Evolutionary conservation across 257 asterid genomes (phyloP), one percentile per base, ranked within the genome.

Genomic region (Nicotiana benthamiana): DNA sequence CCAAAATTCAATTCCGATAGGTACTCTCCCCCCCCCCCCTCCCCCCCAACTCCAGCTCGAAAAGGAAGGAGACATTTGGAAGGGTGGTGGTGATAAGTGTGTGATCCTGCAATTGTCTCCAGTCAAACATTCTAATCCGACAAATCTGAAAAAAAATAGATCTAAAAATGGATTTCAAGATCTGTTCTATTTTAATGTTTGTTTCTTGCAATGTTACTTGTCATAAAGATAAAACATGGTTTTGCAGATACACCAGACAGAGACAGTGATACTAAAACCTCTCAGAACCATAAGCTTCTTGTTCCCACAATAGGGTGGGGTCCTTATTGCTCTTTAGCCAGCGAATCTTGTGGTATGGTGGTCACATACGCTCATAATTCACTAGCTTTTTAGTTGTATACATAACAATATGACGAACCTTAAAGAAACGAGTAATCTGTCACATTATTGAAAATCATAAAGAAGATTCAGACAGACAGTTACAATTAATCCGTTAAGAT

Each of bases 61-160:
- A 61, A 24, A 61, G 18, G 67, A 26, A 24, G 36, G 67, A 34
- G 18, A 11, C 0, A 61, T 26, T 59, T 54, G 60, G 60, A 54
- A 54, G 9, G 60, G 6, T n/a, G n/a, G 56, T 54, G 22, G 24
- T 54, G 60, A 54, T 15, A 34, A 67, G 36, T 34, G 1, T n/a
- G 53, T 34, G 75, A 67, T n/a, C 30, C n/a, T 32, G 53, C 7
- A 9, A 15, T 67, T 66, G 9, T 18, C n/a, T 34, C 10, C 18
- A 9, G 53, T 67, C 75, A 36, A 67, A 66, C 28, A 32, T 66
- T 66, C 85, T 20, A 5, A 75, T 84, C 83, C 83, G 46, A 54
- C 54, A 62, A 78, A 74, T 57, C 66, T 51, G 83, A 79, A 75
- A 79, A 81, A 54, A 61, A 40, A 61, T 10, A 48, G 6, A 1